Evolutionary conservation across 495 filamentous ascomycete genomes (phyloP).

Genomic region (Chaetomium cochliodes): DNA sequence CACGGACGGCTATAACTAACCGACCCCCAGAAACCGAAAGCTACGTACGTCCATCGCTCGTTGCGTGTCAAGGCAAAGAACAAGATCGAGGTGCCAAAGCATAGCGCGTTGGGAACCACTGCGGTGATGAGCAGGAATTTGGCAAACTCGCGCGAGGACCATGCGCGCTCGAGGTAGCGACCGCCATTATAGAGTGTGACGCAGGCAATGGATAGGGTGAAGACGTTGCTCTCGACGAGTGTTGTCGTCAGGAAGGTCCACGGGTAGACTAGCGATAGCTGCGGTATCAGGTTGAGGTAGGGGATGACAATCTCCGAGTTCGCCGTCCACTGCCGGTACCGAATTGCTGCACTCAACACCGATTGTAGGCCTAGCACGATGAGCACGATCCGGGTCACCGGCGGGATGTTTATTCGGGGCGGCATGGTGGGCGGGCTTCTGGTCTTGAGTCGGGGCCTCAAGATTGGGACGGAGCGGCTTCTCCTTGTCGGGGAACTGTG

Average conservation of each 20-base stretch:
- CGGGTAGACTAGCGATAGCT: constrained; percentile 77
- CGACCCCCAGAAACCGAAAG: neutral
- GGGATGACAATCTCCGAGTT: constrained; percentile 65
- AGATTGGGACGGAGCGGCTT: constrained; percentile 11
- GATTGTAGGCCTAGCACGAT: constrained; percentile 72
- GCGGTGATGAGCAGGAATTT: constrained; percentile 81
- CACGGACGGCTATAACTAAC: neutral
- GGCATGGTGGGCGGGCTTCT: constrained; percentile 59
- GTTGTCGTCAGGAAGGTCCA: constrained; percentile 89
- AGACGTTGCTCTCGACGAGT: constrained; percentile 89
- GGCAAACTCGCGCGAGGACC: constrained; percentile 87
- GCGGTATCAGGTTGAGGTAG: constrained; percentile 83
- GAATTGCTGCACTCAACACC: constrained; percentile 73
- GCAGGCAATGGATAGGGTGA: constrained; percentile 77
- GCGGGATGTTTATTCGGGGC: constrained; percentile 86
- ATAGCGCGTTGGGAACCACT: constrained; percentile 74
- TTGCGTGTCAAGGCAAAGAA: constrained; percentile 69
- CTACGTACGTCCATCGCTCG: constrained; percentile 65
- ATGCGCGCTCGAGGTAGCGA: constrained; percentile 91
- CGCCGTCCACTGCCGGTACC: constrained; percentile 62
- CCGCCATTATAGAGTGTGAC: constrained; percentile 89
- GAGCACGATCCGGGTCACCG: constrained; percentile 80
- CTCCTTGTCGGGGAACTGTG: neutral
- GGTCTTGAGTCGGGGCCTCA: neutral
- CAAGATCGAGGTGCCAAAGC: constrained; percentile 68